Evolutionary conservation across 257 asterid genomes (phyloP).

Genomic region (Solanum stenotomum): DNA sequence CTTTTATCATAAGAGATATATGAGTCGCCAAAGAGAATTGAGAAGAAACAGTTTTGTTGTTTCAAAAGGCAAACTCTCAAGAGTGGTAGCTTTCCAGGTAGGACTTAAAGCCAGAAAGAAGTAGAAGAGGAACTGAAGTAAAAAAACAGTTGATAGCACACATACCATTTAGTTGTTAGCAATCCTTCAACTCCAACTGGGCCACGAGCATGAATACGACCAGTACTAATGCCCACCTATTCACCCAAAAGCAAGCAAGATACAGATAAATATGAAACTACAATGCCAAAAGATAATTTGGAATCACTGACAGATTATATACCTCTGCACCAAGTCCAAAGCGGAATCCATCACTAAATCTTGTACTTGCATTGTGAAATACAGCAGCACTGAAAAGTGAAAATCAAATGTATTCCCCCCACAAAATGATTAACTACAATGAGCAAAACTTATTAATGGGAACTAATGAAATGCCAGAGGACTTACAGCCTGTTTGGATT

Average conservation of each 20-base stretch:
- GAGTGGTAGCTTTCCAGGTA: background rate
- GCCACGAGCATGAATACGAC: conserved; percentile 97
- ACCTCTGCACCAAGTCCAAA: conserved; percentile 99
- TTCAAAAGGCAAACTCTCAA: background rate
- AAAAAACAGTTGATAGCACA: background rate
- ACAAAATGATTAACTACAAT: background rate
- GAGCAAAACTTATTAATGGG: background rate
- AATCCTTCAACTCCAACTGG: conserved; percentile 97
- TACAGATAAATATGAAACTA: background rate
- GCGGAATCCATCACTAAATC: conserved; percentile 86
- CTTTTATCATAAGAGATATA: background rate
- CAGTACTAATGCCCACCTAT: conserved; percentile 92
- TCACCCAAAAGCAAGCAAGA: conserved; percentile 3
- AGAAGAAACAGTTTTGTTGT: background rate
- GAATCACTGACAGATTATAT: background rate
- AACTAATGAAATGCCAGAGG: background rate
- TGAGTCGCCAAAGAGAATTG: background rate
- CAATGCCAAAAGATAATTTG: background rate
- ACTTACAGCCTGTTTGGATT: background rate
- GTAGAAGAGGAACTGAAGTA: background rate
- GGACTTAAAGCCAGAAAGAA: background rate
- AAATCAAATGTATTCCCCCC: background rate
- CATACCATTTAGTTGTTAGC: conserved; percentile 88
- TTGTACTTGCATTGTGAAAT: conserved; percentile 85
- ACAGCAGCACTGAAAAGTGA: conserved; percentile 77